Evolutionary conservation across 345 rosid species (phyloP).

Genomic region (Heritiera fomes): DNA sequence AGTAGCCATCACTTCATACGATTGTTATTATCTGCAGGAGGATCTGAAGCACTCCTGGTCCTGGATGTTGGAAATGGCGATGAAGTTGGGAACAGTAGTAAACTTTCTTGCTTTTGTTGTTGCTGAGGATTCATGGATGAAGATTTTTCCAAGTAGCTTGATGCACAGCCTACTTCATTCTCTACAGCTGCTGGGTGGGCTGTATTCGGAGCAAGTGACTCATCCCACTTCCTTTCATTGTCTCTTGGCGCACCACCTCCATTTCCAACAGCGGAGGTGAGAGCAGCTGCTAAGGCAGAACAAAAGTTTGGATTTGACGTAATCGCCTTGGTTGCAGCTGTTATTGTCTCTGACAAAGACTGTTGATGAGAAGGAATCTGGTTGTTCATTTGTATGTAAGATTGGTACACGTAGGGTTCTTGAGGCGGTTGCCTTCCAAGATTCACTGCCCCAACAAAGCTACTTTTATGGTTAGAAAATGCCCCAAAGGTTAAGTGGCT

Average conservation of each 20-base stretch:
- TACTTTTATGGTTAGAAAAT: constrained; percentile 25
- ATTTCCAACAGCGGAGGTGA: constrained; percentile 32
- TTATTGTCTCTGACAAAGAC: constrained; percentile 28
- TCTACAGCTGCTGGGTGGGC: not conserved
- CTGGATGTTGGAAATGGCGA: constrained; percentile 23
- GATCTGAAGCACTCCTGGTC: constrained; percentile 31
- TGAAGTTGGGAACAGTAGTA: constrained; percentile 22
- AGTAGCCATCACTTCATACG: constrained; percentile 12
- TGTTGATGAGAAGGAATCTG: constrained; percentile 17
- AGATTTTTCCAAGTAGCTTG: constrained; percentile 28
- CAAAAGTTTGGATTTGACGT: constrained; percentile 38
- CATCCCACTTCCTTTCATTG: constrained; percentile 20
- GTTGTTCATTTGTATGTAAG: constrained; percentile 27
- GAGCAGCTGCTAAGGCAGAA: constrained; percentile 40
- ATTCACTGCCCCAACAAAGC: not conserved
- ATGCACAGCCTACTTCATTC: constrained; percentile 17
- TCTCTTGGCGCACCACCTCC: constrained; percentile 20
- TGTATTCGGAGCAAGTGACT: not conserved
- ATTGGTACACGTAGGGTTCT: constrained; percentile 13
- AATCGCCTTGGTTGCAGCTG: constrained; percentile 38
- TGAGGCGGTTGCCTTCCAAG: constrained; percentile 12
- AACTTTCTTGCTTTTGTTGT: constrained; percentile 23
- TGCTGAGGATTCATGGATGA: constrained; percentile 18
- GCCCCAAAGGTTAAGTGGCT: constrained; percentile 13
- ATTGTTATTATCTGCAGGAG: constrained; percentile 24